A percentile compares a stretch with the other conserved stretches of the same genome.
Conservation (phyloP, 768 basidiomycete species). For the Mycena chlorophos region DNA sequence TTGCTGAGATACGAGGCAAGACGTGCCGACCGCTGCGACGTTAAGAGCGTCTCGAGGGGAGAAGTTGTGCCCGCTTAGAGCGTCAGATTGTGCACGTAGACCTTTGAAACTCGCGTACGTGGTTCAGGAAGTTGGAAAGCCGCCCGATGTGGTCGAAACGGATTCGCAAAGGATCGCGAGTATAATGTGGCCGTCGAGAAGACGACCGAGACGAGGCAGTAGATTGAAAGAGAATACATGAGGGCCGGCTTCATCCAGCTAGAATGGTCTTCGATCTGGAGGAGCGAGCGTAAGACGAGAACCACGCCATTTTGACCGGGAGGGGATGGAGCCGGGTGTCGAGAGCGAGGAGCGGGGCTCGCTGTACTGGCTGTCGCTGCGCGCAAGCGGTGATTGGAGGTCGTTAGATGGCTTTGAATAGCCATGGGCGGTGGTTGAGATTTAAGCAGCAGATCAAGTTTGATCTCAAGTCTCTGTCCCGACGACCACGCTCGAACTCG, state of each 20-base stretch:
- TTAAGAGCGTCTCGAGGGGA: conserved; percentile 30
- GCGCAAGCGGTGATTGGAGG: too few species aligned
- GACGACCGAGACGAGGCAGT: conserved; percentile 43
- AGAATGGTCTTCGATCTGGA: conserved; percentile 7
- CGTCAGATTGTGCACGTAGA: background rate
- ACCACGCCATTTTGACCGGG: too few species aligned
- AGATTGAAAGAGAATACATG: conserved; percentile 36
- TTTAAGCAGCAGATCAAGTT: conserved; percentile 13
- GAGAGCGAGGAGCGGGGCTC: too few species aligned
- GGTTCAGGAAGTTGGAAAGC: background rate
- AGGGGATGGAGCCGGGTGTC: too few species aligned
- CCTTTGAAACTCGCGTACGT: background rate
- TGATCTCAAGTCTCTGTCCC: conserved; percentile 1
- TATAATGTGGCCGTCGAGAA: conserved; percentile 38
- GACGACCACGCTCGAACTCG: background rate
- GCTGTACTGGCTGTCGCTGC: too few species aligned
- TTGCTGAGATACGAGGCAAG: conserved; percentile 19
- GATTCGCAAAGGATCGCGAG: conserved; percentile 13
- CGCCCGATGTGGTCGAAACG: background rate
- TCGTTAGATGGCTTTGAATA: too few species aligned
- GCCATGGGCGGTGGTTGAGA: too few species aligned
- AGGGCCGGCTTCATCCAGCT: conserved; percentile 31
- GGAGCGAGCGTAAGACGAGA: conserved; percentile 17
- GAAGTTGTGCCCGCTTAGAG: conserved; percentile 12
- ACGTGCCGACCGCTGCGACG: conserved; percentile 36